Conservation (phyloP, 805 yeast genomes). For the Spathaspora sp. region DNA sequence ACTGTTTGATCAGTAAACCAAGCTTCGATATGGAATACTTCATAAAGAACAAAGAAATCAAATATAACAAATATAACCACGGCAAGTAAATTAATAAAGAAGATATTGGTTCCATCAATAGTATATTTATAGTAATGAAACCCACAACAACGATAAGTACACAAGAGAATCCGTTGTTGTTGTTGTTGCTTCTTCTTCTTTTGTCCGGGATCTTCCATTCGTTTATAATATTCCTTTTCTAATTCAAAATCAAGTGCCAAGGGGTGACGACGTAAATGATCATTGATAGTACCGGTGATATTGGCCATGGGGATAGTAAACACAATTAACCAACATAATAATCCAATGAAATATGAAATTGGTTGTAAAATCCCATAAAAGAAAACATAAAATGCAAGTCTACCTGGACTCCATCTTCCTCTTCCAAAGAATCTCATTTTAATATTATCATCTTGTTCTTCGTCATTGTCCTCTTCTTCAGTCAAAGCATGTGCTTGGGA, state of each 20-base stretch:
- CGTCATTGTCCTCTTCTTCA: conserved; percentile 16
- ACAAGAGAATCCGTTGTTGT: conserved; percentile 64
- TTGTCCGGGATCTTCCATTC: conserved; percentile 14
- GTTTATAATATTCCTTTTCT: conserved; percentile 47
- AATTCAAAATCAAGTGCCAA: conserved; percentile 74
- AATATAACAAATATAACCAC: conserved; percentile 79
- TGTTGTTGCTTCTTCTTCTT: conserved; percentile 43
- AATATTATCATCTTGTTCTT: conserved; percentile 25
- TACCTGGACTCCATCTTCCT: conserved; percentile 85
- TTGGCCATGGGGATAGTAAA: conserved; percentile 94
- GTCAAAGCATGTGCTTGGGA: background rate
- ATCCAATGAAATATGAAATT: conserved; percentile 48
- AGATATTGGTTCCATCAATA: conserved; percentile 92
- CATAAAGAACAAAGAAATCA: conserved; percentile 66
- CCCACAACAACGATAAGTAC: conserved; percentile 92
- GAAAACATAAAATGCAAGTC: conserved; percentile 69
- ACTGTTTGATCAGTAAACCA: conserved; percentile 59
- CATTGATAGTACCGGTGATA: conserved; percentile 60
- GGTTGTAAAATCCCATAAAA: conserved; percentile 75
- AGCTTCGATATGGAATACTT: conserved; percentile 29
- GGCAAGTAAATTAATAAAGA: conserved; percentile 78
- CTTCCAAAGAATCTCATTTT: conserved; percentile 75
- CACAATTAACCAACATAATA: conserved; percentile 75
- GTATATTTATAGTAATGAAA: conserved; percentile 93
- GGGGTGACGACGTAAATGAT: conserved; percentile 87